Evolutionary conservation across 1,139 yeast species (phyloP).

Genomic region (Tardiomyces blankii): DNA sequence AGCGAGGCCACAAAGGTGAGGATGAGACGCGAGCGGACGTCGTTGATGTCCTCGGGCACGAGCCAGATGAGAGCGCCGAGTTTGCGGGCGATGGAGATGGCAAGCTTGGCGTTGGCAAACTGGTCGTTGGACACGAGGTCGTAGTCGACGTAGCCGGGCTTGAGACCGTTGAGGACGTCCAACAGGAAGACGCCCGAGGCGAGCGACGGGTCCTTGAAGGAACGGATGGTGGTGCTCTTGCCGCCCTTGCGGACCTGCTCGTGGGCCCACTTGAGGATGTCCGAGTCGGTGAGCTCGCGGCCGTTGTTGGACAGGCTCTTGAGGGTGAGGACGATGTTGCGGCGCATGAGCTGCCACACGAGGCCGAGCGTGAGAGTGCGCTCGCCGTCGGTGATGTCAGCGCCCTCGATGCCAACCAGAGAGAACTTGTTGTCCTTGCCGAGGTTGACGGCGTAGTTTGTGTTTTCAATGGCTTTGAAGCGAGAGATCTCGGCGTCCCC

Average conservation of each 20-base stretch:
- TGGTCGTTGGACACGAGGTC: constrained; percentile 81
- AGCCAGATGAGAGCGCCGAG: constrained; percentile 96
- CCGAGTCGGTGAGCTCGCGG: constrained; percentile 65
- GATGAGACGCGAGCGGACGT: constrained; percentile 87
- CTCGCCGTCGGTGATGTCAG: constrained; percentile 92
- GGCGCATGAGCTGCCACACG: constrained; percentile 98
- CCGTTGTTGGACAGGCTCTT: constrained; percentile 63
- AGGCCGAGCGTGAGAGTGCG: constrained; percentile 84
- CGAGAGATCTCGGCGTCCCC: constrained; percentile 63
- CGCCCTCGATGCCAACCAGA: constrained; percentile 95
- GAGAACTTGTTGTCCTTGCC: constrained; percentile 91
- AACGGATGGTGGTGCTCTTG: constrained; percentile 52
- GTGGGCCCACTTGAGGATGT: constrained; percentile 91
- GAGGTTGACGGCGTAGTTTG: constrained; percentile 90
- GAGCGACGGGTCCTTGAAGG: constrained; percentile 73
- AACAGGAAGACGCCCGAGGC: constrained; percentile 71
- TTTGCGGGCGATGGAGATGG: constrained; percentile 96
- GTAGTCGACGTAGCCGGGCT: constrained; percentile 96
- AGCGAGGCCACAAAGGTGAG: constrained; percentile 91
- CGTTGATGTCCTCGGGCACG: constrained; percentile 98
- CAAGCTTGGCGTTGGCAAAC: constrained; percentile 91
- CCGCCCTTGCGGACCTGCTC: constrained; percentile 79
- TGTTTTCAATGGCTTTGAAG: constrained; percentile 91
- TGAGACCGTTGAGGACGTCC: constrained; percentile 84
- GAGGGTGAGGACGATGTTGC: constrained; percentile 80